Conservation (phyloP, 192 early-diverging fungal species). For the Endogone sp. region DNA sequence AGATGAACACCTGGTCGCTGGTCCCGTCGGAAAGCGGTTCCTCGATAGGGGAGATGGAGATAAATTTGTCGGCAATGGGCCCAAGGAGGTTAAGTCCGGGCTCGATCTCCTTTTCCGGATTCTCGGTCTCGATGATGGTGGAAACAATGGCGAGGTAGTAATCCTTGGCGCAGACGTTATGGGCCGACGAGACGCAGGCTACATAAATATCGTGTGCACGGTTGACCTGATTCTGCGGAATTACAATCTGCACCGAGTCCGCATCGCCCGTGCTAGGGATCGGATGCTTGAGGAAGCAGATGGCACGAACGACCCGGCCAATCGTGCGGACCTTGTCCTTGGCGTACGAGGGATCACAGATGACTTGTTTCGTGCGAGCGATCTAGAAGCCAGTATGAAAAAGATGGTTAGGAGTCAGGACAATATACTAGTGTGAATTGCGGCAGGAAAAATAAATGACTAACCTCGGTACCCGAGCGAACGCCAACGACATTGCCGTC, state of each 20-base stretch:
- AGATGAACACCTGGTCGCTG: slow-evolving; percentile 82
- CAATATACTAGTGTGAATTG: slow-evolving; percentile 10
- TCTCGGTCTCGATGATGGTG: slow-evolving; percentile 89
- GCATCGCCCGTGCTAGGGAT: slow-evolving; percentile 84
- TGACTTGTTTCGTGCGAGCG: slow-evolving; percentile 82
- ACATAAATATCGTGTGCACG: slow-evolving; percentile 97
- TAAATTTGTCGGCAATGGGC: slow-evolving; percentile 87
- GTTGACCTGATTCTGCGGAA: slow-evolving; percentile 96
- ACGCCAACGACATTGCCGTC: slow-evolving; percentile 88
- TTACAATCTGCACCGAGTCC: slow-evolving; percentile 93
- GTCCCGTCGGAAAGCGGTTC: slow-evolving; percentile 86
- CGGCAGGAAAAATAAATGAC: not conserved
- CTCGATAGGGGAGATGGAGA: slow-evolving; percentile 77
- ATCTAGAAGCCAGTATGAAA: slow-evolving; percentile 24
- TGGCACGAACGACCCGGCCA: slow-evolving; percentile 90
- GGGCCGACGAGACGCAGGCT: slow-evolving; percentile 81
- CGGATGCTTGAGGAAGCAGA: slow-evolving; percentile 89
- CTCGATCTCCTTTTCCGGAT: slow-evolving; percentile 89
- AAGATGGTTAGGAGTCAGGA: not conserved
- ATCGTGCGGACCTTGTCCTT: slow-evolving; percentile 72
- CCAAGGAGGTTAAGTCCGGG: slow-evolving; percentile 89
- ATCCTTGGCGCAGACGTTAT: slow-evolving; percentile 89
- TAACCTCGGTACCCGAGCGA: slow-evolving; percentile 76
- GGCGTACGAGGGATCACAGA: slow-evolving; percentile 97
- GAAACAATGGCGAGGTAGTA: slow-evolving; percentile 95